Evolutionary conservation across 345 rosid species (phyloP).

Genomic region (Arabidopsis arenosa): DNA sequence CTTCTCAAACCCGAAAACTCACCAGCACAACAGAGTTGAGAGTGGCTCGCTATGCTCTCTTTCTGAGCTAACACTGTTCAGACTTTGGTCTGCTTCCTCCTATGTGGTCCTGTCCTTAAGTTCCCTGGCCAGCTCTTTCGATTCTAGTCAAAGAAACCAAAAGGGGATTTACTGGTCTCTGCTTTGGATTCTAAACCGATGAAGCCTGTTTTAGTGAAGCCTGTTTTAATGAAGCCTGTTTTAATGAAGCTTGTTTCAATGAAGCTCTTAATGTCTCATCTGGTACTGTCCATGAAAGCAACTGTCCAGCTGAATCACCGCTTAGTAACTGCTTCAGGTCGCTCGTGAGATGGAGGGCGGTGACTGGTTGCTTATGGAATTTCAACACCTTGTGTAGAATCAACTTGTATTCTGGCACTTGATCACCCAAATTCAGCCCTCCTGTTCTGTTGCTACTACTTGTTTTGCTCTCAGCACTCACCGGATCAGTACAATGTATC

Average conservation of each 20-base stretch:
- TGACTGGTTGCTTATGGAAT: conserved; percentile 85
- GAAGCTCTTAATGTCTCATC: conserved; percentile 80
- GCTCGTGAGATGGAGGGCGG: conserved; percentile 77
- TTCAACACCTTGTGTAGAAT: conserved; percentile 83
- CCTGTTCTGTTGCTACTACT: conserved; percentile 54
- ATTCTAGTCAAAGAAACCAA: conserved; percentile 37
- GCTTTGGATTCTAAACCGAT: conserved; percentile 33
- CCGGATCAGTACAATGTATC: conserved; percentile 72
- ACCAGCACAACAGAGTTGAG: conserved; percentile 28
- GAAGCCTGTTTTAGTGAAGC: conserved; percentile 42
- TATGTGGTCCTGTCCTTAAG: conserved; percentile 34
- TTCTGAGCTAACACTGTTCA: conserved; percentile 33
- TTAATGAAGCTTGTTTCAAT: conserved; percentile 61
- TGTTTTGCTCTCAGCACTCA: conserved; percentile 55
- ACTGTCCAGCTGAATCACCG: conserved; percentile 90
- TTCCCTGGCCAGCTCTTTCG: conserved; percentile 44
- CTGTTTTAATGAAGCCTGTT: conserved; percentile 37
- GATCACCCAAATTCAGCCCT: conserved; percentile 67
- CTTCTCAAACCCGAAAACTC: conserved; percentile 38
- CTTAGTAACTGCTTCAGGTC: conserved; percentile 93
- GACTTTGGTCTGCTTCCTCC: conserved; percentile 38
- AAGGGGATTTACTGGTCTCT: conserved; percentile 37
- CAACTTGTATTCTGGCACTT: conserved; percentile 79
- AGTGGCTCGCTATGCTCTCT: conserved; percentile 27
- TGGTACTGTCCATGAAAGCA: conserved; percentile 91